phyloP scores from a whole-genome alignment of 2,329 filamentous ascomycete species.

The Fusarium mexicanum region DNA sequence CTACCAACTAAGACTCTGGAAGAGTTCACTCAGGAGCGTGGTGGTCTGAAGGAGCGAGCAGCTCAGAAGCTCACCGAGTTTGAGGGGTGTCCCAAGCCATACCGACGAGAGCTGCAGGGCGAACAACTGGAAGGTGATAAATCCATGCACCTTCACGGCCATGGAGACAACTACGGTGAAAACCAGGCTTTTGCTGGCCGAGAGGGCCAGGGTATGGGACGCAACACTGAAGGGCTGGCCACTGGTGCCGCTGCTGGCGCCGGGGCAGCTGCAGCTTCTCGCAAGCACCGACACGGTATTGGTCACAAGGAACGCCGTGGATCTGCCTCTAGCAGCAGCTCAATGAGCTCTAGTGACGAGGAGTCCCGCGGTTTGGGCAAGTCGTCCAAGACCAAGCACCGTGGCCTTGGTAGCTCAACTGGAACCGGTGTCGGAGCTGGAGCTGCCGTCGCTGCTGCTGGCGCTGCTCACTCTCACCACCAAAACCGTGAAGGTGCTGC shows the following conservation, averaged over 20 bases:
- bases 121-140: slow-evolving; percentile 29
- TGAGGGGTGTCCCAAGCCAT: slow-evolving; percentile 65
- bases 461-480: slow-evolving; percentile 25
- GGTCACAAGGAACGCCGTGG: slow-evolving; percentile 19
- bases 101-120: slow-evolving; percentile 3
- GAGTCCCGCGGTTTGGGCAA: slow-evolving; percentile 30
- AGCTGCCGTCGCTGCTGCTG: background rate
- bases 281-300: slow-evolving; percentile 18
- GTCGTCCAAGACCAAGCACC: slow-evolving; percentile 18
- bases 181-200: background rate
- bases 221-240: slow-evolving; percentile 15
- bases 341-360: slow-evolving; percentile 24
- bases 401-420: slow-evolving; percentile 16
- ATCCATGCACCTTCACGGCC: slow-evolving; percentile 28
- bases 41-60: slow-evolving; percentile 62
- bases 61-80: slow-evolving; percentile 66
- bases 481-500: slow-evolving; percentile 5
- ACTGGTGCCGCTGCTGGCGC: slow-evolving; percentile 23
- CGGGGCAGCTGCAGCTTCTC: slow-evolving; percentile 5
- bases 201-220: slow-evolving; percentile 11
- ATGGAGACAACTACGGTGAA: slow-evolving; percentile 27
- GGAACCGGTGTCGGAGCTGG: slow-evolving; percentile 11
- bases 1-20: slow-evolving; percentile 71
- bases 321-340: slow-evolving; percentile 26
- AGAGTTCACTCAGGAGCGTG: slow-evolving; percentile 64